Evolutionary conservation across 1,139 yeast species (phyloP), one percentile per base, ranked within the genome.

Genomic region (Arxiozyma slooffiae): DNA sequence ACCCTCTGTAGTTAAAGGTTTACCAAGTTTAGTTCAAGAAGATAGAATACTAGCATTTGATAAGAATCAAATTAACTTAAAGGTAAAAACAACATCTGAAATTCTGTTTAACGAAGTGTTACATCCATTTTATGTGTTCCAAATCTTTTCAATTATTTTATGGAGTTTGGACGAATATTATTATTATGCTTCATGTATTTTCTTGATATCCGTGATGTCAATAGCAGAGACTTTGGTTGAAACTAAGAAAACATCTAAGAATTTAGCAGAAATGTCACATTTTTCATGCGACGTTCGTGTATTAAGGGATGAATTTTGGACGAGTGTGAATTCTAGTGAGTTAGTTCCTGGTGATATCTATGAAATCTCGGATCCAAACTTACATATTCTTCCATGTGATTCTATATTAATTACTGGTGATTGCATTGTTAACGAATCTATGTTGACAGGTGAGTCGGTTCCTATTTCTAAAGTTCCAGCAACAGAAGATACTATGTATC

Each of bases 381-480:
- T 92, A 53, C 60, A 72, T 4, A 62, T 77, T 0, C 74, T 90
- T 49, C 98, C 99, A 0, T 89, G 97, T 65, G 98, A 94, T 68
- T 85, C 96, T 1, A 69, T 94, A 18, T 72, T 92, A 47, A 70
- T 90, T 24, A 81, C 90, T 45, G 98, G 98, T 49, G 97, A 89
- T 64, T 87, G 95, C 67, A 88, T 92, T 52, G 85, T 90, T 18
- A 92, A 92, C 67, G 97, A 90, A 65, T 85, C 96, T 11, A 90
- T 90, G 95, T 76, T 90, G 36, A 92, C 97, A 0, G 99, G 99
- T 41, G 99, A 92, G 66, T 88, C 97, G 52, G 97, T 92, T 1
- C 98, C 99, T 0, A 96, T 92, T 2, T 79, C 96, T 0, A 92
- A 92, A 65, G 57, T 74, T 5, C 77, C 85, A 3, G 89, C 95